phyloP scores from a whole-genome alignment of 306 rosid genomes.

The Corylus avellana region DNA sequence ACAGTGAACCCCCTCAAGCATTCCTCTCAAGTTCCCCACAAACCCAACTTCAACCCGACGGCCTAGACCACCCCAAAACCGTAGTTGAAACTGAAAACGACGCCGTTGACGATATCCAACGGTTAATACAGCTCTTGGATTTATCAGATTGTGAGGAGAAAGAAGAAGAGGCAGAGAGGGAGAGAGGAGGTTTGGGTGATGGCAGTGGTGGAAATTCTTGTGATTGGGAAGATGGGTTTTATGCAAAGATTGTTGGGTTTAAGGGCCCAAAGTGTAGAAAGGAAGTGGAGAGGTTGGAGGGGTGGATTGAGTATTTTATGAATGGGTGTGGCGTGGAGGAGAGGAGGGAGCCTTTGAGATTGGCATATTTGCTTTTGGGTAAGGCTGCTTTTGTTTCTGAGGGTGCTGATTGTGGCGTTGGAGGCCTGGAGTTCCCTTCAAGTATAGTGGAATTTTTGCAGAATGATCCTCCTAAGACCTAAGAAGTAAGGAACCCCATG shows the following conservation, averaged over 20 bases:
- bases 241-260: slow-evolving; percentile 70
- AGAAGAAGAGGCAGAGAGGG: slow-evolving; percentile 21
- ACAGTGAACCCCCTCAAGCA: slow-evolving; percentile 59
- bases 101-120: slow-evolving; percentile 48
- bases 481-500: neutral
- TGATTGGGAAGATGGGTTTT: slow-evolving; percentile 79
- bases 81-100: slow-evolving; percentile 23
- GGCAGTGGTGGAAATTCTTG: slow-evolving; percentile 51
- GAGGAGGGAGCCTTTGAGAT: slow-evolving; percentile 68
- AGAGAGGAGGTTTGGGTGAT: slow-evolving; percentile 19
- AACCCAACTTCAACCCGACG: slow-evolving; percentile 26
- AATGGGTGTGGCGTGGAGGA: slow-evolving; percentile 49
- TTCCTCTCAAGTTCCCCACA: slow-evolving; percentile 58
- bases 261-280: slow-evolving; percentile 79
- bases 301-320: slow-evolving; percentile 73
- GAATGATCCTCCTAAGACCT: slow-evolving; percentile 56
- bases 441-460: slow-evolving; percentile 68
- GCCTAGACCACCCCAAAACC: slow-evolving; percentile 9
- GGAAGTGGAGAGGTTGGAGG: slow-evolving; percentile 71
- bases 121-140: slow-evolving; percentile 59
- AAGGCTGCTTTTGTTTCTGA: slow-evolving; percentile 60
- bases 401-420: slow-evolving; percentile 45
- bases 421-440: slow-evolving; percentile 73
- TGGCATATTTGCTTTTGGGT: slow-evolving; percentile 78
- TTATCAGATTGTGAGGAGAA: slow-evolving; percentile 29